Evolutionary conservation across 2,329 filamentous ascomycete species (phyloP), one percentile per base, ranked within the genome.

Genomic region (Talaromyces atroroseus): DNA sequence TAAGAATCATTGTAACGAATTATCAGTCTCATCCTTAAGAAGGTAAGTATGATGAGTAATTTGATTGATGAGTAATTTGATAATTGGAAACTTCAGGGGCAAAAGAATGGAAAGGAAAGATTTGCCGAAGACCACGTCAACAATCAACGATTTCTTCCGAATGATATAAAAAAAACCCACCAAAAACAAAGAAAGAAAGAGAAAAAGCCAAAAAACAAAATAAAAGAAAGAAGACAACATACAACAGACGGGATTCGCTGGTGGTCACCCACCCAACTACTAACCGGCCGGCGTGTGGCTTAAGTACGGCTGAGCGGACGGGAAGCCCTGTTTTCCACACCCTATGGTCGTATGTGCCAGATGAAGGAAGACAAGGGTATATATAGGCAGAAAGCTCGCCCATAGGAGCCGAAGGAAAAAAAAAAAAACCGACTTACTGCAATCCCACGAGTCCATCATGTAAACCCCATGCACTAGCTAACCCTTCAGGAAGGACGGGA

Each of bases 401-500:
- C 49, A 45, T 29, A 16, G 40, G 11, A 7, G 11, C 52, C 58
- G 52, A 45, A 26, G 44, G 58, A 57, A 56, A 53, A 47, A 49
- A 5, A 42, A 52, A 52, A 46, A 49, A 24, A 45, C 45, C n/a
- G 38, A 69, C 73, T 72, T 68, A 76, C 71, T 74, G 73, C 58
- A 77, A 73, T 63, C 67, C 74, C 59, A 69, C 68, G 69, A 77
- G 80, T 68, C 88, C 86, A 85, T 88, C 78, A 82, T 79, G 48
- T 76, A 80, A 3, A 77, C 80, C 72, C 81, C 48, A 82, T 69
- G 44, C 76, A 66, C 55, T 78, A 69, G 65, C 85, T 61, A 71
- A 86, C 78, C 53, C 78, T 71, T 71, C 77, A 45, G 74, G 82
- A 23, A 95, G 64, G 12, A 96, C 80, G 0, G 92, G 92, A 44